Percentiles rank a stretch among this genome's conserved stretches.
Evolutionary conservation across 1,284 basidiomycete genomes (phyloP).

Genomic region (Microbotryomycetes sp.): DNA sequence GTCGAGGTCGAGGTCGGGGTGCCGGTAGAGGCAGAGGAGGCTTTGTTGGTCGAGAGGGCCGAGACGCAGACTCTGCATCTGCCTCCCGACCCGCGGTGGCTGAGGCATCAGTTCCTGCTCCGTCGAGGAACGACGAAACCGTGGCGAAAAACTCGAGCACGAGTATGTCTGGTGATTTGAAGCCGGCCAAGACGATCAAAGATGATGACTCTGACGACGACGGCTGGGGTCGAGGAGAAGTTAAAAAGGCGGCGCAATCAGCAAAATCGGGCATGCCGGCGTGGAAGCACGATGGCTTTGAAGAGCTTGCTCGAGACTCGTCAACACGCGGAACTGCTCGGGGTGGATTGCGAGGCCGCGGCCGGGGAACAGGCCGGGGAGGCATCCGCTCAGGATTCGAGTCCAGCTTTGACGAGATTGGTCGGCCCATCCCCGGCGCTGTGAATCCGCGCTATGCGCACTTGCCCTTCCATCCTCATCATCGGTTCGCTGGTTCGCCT

Average conservation of each 20-base stretch:
- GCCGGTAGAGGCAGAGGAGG: conserved; percentile 52
- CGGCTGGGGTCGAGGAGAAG: conserved; percentile 39
- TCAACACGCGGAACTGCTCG: conserved; percentile 35
- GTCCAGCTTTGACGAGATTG: background rate
- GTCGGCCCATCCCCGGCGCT: conserved; percentile 3
- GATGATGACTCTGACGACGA: conserved; percentile 36
- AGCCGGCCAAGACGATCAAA: conserved; percentile 39
- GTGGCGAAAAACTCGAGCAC: too few species aligned
- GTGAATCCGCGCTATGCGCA: conserved; percentile 27
- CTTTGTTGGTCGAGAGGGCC: background rate
- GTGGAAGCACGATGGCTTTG: conserved; percentile 75
- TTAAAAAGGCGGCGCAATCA: conserved; percentile 37
- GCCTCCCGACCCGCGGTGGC: too few species aligned
- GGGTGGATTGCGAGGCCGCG: background rate
- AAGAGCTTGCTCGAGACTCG: conserved; percentile 67
- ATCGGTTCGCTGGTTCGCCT: conserved; percentile 22
- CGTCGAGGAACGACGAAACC: too few species aligned
- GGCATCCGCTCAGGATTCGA: conserved; percentile 40
- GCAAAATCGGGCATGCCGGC: conserved; percentile 45
- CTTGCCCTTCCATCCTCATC: conserved; percentile 26
- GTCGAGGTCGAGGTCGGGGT: conserved; percentile 50
- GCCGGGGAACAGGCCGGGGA: conserved; percentile 33
- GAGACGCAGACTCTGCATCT: background rate
- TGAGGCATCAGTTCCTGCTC: background rate
- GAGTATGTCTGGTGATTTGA: conserved; percentile 38